Evolutionary conservation across 176 grass and related monocot genomes (phyloP).

Genomic region (Triticum aestivum): IWGSC_CS_RefSeq_v2.1 NC_057801.1:779124140-779124639

Average conservation of each 20-base stretch:
- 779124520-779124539: conserved; percentile 26
- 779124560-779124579: conserved; percentile 20
- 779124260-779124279: too few species aligned
- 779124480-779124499: conserved; percentile 31
- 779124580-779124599: not conserved
- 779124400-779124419: not conserved
- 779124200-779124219: too few species aligned
- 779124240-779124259: too few species aligned
- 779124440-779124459: conserved; percentile 35
- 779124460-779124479: conserved; percentile 41
- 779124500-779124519: conserved; percentile 43
- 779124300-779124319: too few species aligned
- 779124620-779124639: conserved; percentile 61
- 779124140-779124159: too few species aligned
- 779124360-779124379: conserved; percentile 26
- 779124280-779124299: too few species aligned
- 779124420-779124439: conserved; percentile 39
- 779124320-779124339: not conserved
- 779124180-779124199: too few species aligned
- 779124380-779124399: conserved; percentile 24
- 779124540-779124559: conserved; percentile 18
- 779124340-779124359: not conserved
- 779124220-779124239: too few species aligned
- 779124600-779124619: conserved; percentile 40
- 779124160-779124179: too few species aligned